phyloP scores from a whole-genome alignment of 2,329 filamentous ascomycete genomes.

The Aspergillus aculeatus region DNA sequence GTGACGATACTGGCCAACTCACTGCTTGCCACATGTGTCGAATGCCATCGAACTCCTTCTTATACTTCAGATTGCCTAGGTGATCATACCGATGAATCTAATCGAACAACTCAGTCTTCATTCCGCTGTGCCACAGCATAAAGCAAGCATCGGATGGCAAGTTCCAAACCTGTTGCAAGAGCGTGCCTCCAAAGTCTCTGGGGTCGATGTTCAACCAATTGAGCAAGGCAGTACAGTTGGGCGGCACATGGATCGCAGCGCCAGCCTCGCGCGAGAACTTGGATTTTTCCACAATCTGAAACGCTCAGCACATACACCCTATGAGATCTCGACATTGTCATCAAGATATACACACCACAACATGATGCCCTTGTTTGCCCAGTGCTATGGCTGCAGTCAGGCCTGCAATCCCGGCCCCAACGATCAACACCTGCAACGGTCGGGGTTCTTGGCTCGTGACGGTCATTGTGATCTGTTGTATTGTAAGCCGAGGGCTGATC shows the following conservation, averaged over 20 bases:
- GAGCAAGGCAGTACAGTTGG: constrained; percentile 28
- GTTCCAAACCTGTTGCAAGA: constrained; percentile 21
- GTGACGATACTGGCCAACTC: not conserved
- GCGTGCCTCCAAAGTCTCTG: constrained; percentile 23
- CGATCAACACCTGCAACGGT: constrained; percentile 23
- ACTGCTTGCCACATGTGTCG: constrained; percentile 27
- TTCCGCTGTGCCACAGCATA: not conserved
- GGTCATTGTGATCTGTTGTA: not conserved
- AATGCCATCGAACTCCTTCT: constrained; percentile 17
- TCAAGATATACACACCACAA: constrained; percentile 26
- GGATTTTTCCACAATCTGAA: constrained; percentile 31
- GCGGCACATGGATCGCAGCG: constrained; percentile 27
- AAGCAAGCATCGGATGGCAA: not conserved
- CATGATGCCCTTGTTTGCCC: constrained; percentile 33
- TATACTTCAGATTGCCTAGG: constrained; percentile 17
- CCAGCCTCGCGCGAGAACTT: constrained; percentile 26
- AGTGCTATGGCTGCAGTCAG: constrained; percentile 34
- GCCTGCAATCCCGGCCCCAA: constrained; percentile 37
- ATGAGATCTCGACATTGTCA: too few relatives aligned
- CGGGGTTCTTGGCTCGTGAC: not conserved
- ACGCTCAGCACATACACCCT: not conserved
- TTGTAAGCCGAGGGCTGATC: not conserved
- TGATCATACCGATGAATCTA: constrained; percentile 23
- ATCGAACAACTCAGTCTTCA: not conserved
- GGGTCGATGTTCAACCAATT: constrained; percentile 25